These are phyloP conservation scores for Phytophthora colocasiae DNA, from an alignment of 352 stramenopile species.

Conservation along the genomic window DNA sequence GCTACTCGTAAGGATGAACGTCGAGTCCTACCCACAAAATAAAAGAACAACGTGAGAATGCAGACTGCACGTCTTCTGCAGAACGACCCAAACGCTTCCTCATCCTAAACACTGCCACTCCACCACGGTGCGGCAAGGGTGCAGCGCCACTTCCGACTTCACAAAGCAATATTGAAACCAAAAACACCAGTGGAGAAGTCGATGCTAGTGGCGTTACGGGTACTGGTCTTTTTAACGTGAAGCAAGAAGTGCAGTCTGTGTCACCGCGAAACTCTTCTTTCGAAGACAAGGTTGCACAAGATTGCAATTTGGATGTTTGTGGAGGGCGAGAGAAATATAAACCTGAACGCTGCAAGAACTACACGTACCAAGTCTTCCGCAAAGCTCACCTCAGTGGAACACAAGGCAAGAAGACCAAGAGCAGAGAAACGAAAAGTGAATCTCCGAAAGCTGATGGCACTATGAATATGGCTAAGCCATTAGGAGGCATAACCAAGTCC, in stretches of 20 bases:
- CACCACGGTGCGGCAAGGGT: neutral
- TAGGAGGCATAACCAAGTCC: neutral
- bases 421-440: too few species aligned
- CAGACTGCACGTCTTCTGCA: neutral
- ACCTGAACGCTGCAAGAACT: constrained; percentile 11
- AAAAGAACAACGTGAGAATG: neutral
- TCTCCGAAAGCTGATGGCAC: too few species aligned
- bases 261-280: too few species aligned
- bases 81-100: neutral
- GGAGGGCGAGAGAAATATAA: constrained; percentile 7
- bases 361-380: constrained; percentile 2
- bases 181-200: neutral
- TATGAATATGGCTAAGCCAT: too few species aligned
- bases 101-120: constrained; percentile 3
- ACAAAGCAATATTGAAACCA: neutral
- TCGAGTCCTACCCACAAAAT: neutral
- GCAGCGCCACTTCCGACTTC: neutral
- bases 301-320: constrained; percentile 4
- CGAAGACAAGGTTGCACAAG: too few species aligned
- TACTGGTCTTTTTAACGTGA: constrained; percentile 1
- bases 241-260: neutral
- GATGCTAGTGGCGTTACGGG: too few species aligned
- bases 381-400: constrained; percentile 2
- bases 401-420: neutral
- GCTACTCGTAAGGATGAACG: neutral